Conservation (phyloP, 2,329 filamentous ascomycete genomes). For the Paramyrothecium roridum region DNA sequence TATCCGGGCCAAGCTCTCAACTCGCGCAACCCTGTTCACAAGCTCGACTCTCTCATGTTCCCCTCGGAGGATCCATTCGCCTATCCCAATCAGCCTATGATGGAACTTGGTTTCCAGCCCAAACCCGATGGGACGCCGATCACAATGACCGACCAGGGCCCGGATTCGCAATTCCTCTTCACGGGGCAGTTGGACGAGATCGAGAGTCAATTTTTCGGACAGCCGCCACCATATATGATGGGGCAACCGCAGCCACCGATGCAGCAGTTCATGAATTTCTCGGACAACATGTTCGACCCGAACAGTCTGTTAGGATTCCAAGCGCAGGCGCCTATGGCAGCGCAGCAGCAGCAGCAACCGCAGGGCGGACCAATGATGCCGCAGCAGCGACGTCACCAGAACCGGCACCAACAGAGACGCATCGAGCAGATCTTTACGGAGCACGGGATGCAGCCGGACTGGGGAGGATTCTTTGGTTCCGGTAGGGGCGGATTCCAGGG, state of each 20-base stretch:
- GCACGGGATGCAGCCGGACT: conserved; percentile 42
- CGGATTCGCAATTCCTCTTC: conserved; percentile 47
- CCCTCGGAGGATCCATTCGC: conserved; percentile 74
- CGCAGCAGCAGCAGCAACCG: conserved; percentile 18
- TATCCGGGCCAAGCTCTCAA: conserved; percentile 27
- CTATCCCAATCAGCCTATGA: conserved; percentile 74
- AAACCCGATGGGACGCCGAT: conserved; percentile 27
- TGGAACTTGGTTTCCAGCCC: conserved; percentile 47
- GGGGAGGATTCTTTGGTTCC: conserved; percentile 43
- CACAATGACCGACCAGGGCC: conserved; percentile 26
- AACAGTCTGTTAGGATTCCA: conserved; percentile 40
- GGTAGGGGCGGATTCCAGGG: conserved; percentile 40
- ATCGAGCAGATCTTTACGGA: conserved; percentile 50
- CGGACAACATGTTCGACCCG: conserved; percentile 40
- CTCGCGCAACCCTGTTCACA: conserved; percentile 52
- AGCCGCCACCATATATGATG: conserved; percentile 69
- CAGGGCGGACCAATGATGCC: conserved; percentile 12
- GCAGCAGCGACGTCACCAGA: conserved; percentile 19
- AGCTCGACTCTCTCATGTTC: conserved; percentile 78
- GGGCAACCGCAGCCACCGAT: conserved; percentile 40
- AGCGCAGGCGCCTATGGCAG: conserved; percentile 9
- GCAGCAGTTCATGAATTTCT: conserved; percentile 38
- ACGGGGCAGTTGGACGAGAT: conserved; percentile 59
- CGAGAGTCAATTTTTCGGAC: conserved; percentile 70
- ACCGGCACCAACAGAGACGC: conserved; percentile 30